phyloP scores from a whole-genome alignment of 2,329 filamentous ascomycete genomes.

The Hypoxylon sp. region DNA sequence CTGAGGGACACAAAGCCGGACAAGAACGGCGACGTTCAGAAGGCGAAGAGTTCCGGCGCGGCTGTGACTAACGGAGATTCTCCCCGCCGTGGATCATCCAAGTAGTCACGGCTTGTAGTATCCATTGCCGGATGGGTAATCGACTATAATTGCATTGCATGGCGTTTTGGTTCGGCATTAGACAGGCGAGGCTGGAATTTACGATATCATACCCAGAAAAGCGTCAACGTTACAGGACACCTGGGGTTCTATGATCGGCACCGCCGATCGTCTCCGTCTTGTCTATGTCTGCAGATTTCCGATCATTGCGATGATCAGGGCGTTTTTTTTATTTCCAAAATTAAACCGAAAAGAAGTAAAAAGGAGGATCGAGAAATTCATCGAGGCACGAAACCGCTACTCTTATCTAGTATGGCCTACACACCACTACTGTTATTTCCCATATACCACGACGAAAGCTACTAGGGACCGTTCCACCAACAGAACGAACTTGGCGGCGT shows the following conservation, averaged over 20 bases:
- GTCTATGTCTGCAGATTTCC: conserved; percentile 32
- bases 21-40: conserved; percentile 44
- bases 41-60: conserved; percentile 43
- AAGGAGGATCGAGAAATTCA: not conserved
- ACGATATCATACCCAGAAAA: conserved; percentile 52
- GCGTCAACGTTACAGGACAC: conserved; percentile 50
- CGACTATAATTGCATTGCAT: conserved; percentile 48
- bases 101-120: conserved; percentile 33
- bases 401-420: conserved; percentile 13
- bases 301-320: conserved; percentile 21
- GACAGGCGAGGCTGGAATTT: conserved; percentile 45
- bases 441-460: not conserved
- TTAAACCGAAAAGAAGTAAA: conserved; percentile 9
- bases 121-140: conserved; percentile 15
- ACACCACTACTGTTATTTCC: conserved; percentile 5
- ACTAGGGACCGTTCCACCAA: not conserved
- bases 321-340: too few relatives aligned
- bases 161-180: conserved; percentile 51
- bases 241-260: conserved; percentile 45
- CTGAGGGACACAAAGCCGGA: conserved; percentile 42
- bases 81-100: conserved; percentile 46
- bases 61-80: conserved; percentile 44
- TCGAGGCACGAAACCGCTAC: conserved; percentile 13
- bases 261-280: conserved; percentile 36
- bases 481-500: not conserved